Conservation (phyloP, 1,284 basidiomycete genomes). For the Agaricales sp. region DNA sequence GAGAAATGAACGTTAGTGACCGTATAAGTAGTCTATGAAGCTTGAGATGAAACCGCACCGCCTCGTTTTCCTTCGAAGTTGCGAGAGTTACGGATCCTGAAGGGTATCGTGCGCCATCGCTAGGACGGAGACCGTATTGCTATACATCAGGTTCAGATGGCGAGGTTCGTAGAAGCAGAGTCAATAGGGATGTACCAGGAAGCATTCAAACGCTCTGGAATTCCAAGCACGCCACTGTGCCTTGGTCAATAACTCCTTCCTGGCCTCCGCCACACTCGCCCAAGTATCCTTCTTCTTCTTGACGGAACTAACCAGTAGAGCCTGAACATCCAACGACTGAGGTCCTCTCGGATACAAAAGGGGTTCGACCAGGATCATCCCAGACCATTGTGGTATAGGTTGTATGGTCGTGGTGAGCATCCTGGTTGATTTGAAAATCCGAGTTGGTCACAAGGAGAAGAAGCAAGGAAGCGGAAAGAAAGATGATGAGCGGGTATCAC, state of each 20-base stretch:
- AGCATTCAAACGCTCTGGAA: background rate
- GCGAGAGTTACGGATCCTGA: background rate
- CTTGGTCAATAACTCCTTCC: background rate
- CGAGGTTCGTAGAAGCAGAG: background rate
- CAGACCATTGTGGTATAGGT: no score
- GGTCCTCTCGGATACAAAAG: no score
- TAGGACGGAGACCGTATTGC: background rate
- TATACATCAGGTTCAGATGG: background rate
- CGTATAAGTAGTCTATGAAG: background rate
- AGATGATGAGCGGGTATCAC: no score
- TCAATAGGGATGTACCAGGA: background rate
- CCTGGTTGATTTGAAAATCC: no score
- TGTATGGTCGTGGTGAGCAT: no score
- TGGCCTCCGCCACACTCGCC: background rate
- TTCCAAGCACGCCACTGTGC: background rate
- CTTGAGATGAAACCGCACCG: background rate
- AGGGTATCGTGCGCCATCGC: background rate
- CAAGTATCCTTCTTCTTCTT: background rate
- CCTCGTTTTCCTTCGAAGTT: background rate
- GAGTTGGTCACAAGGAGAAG: no score
- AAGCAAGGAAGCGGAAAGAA: no score
- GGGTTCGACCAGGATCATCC: no score
- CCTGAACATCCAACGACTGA: no score
- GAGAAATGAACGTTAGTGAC: background rate
- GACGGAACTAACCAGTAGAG: conserved; percentile 7